These are phyloP conservation scores for Moesziomyces parantarcticus DNA, from an alignment of 1,284 basidiomycete species.

Conservation along the genomic window DNA sequence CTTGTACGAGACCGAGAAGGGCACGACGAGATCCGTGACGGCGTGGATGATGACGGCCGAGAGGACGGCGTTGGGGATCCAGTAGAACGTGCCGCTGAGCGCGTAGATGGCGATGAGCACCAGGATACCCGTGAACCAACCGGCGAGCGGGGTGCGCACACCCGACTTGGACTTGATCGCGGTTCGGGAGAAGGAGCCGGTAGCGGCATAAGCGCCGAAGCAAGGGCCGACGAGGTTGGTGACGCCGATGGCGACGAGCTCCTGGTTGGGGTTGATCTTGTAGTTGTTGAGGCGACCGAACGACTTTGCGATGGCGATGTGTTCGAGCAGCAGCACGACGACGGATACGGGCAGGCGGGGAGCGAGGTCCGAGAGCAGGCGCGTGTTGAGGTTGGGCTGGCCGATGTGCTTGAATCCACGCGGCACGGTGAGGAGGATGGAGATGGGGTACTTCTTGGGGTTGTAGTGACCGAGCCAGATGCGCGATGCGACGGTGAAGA, in stretches of 20 bases:
- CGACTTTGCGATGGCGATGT: conserved; percentile 91
- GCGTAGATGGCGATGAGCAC: conserved; percentile 95
- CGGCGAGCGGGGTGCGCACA: conserved; percentile 91
- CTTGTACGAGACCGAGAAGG: conserved; percentile 84
- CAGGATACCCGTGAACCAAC: conserved; percentile 85
- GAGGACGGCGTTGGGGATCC: conserved; percentile 74
- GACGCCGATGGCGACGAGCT: conserved; percentile 97
- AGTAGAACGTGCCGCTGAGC: conserved; percentile 71
- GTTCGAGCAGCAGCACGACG: conserved; percentile 93
- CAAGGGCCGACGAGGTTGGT: conserved; percentile 75
- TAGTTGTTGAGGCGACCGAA: conserved; percentile 96
- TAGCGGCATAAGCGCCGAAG: conserved; percentile 93
- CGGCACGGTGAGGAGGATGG: conserved; percentile 80
- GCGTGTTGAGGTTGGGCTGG: conserved; percentile 75
- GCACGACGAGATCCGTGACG: conserved; percentile 88
- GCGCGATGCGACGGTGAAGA: conserved; percentile 72
- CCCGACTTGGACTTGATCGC: conserved; percentile 96
- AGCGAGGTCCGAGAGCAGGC: conserved; percentile 78
- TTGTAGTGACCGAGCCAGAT: conserved; percentile 55
- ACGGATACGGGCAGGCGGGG: conserved; percentile 88
- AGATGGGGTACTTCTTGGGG: conserved; percentile 82
- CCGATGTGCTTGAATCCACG: conserved; percentile 75
- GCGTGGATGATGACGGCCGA: conserved; percentile 92
- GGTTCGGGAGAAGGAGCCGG: conserved; percentile 96
- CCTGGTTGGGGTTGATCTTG: conserved; percentile 97